Evolutionary conservation across 129 eudicot genomes (phyloP), one percentile per base, ranked within the genome.

Genomic region (Lonicera japonica): DNA sequence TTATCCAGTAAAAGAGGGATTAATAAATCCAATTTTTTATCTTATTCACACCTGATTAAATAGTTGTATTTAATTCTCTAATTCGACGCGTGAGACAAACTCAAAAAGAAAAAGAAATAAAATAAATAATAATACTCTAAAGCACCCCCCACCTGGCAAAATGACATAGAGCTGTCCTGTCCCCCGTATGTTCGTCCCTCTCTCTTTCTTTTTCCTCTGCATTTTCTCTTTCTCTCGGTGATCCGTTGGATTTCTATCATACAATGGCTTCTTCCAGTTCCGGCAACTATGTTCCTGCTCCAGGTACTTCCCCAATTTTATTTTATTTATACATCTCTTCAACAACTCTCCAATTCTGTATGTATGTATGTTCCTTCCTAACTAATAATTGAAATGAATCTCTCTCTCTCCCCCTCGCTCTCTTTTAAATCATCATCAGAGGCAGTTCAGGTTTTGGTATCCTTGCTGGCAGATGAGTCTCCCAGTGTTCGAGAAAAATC

Each of bases 361-460:
- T 46, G 0, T 47, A n/a, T 16, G 21, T 15, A n/a, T 21, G 1
- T 46, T 20, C 48, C 54, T 10, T n/a, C n/a, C 22, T 51, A 18
- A 57, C 21, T 24, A n/a, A n/a, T n/a, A n/a, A n/a, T 36, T 60
- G 25, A 29, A 57, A n/a, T n/a, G n/a, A n/a, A 53, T 65, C 50
- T 64, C 58, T 53, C 51, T 56, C 15, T 59, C 34, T 73, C 5
- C 20, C 48, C n/a, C n/a, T n/a, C n/a, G n/a, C n/a, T n/a, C n/a
- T n/a, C n/a, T n/a, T n/a, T n/a, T n/a, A n/a, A n/a, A n/a, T n/a
- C 29, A 21, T 12, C 68, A 54, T 11, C 81, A 92, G 98, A 92
- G 56, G 98, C 98, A 65, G 88, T 92, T 51, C 98, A 87, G 80
- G 91, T 88, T 61, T 79, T 92, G n/a, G 98, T 92, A 1, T 68